Evolutionary conservation across 2,329 filamentous ascomycete genomes (phyloP), one percentile per base, ranked within the genome.

Genomic region (Trichoderma harzianum): DNA sequence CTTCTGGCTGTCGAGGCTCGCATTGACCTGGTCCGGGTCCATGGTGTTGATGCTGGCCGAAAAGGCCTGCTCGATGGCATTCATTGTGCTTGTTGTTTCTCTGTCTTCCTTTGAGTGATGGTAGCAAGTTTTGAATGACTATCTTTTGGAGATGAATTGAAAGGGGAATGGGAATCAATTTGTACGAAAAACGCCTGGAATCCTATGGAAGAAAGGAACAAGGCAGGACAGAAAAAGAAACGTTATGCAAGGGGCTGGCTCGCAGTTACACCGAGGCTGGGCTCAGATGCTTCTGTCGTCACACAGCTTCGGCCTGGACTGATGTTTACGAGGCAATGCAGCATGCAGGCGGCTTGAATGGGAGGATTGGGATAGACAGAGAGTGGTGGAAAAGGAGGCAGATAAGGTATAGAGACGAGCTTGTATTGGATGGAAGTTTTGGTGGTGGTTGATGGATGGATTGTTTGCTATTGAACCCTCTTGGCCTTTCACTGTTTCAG

Each of bases 161-260:
- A 43, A 8, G 21, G 55, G 16, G 3, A 47, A 5, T 5, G 28
- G 18, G 34, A 43, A 14, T 5, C 16, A 7, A 32, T 39, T 55
- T 66, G 34, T 58, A 51, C 11, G 11, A 21, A 14, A 63, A 36
- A 36, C n/a, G 30, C 64, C 28, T 68, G 53, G 65, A 60, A 68
- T 8, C 63, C 5, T 18, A 12, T 32, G 28, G 65, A 58, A 58
- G 32, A 16, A 39, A 30, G 26, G 10, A 57, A 62, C 18, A 62
- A 62, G 6, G 21, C 12, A 62, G 24, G 32, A 26, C 11, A 24
- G 8, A 61, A 30, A 61, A 36, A 36, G 21, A 24, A 61, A 61
- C 2, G 47, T 43, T 32, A 68, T 68, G 65, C 65, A 68, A 68
- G 65, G 65, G 65, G 65, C n/a, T 47, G 53, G 18, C 57, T 30